A percentile compares a stretch with the other conserved stretches of the same genome.
phyloP scores from a whole-genome alignment of 192 early-diverging fungal species.

The Polychytrium aggregatum region DNA sequence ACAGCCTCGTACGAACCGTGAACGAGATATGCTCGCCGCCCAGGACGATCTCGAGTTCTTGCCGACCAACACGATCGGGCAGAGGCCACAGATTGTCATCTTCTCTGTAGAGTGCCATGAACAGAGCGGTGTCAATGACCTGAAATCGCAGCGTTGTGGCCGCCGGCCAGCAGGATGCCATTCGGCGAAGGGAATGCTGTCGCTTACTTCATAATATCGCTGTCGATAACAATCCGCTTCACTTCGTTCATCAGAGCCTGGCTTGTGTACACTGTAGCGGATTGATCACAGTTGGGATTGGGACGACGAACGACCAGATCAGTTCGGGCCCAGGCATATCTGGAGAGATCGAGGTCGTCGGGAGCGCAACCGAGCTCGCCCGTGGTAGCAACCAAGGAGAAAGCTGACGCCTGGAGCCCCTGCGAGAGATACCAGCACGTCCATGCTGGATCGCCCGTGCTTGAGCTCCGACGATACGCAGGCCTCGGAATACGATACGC shows the following conservation, averaged over 20 bases:
- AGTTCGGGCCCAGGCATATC: too few species aligned
- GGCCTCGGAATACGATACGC: too few species aligned
- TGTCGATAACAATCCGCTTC: conserved; percentile 77
- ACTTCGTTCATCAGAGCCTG: conserved; percentile 74
- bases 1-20: conserved; percentile 48
- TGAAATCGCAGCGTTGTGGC: too few species aligned
- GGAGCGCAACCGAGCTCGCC: too few species aligned
- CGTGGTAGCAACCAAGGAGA: too few species aligned
- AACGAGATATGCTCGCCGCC: conserved; percentile 88
- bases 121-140: too few species aligned
- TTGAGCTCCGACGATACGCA: too few species aligned
- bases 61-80: conserved; percentile 77
- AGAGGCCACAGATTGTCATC: conserved; percentile 86
- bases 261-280: conserved; percentile 65
- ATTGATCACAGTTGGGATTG: too few species aligned
- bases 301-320: too few species aligned
- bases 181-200: background rate
- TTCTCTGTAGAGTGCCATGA: conserved; percentile 44
- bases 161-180: background rate
- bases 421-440: background rate
- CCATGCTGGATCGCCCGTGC: conserved; percentile 3
- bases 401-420: too few species aligned
- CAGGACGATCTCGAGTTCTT: conserved; percentile 90
- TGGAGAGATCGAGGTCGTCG: too few species aligned
- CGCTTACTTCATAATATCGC: conserved; percentile 74